Conservation (phyloP, 495 filamentous ascomycete species). For the Hyaloscypha bicolor region DNA sequence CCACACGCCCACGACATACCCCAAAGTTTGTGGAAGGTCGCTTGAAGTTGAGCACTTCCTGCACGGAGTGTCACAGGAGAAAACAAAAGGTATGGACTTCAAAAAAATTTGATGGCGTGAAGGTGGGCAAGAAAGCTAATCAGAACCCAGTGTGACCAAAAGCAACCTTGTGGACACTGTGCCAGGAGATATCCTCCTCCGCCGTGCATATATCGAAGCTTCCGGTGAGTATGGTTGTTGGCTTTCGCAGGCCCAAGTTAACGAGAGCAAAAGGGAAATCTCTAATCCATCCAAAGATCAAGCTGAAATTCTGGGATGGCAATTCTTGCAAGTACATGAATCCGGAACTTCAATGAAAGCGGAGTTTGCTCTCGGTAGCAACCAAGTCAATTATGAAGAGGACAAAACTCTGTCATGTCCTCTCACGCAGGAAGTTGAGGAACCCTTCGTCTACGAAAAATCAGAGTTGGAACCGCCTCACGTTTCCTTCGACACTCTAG, state of each 20-base stretch:
- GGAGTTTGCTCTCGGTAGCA: too few species aligned
- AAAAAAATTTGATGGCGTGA: not conserved
- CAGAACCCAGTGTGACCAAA: conserved; percentile 20
- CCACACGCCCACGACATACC: not conserved
- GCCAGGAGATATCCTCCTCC: conserved; percentile 23
- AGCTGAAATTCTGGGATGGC: too few species aligned
- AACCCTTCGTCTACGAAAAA: too few species aligned
- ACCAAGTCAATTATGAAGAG: too few species aligned
- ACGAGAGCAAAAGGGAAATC: not conserved
- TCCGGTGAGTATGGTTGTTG: not conserved
- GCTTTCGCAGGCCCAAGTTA: not conserved
- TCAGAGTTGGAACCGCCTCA: too few species aligned
- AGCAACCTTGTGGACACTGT: conserved; percentile 28
- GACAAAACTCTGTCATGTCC: too few species aligned
- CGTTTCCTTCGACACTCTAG: conserved; percentile 1
- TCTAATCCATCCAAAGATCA: too few species aligned
- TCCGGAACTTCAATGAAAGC: too few species aligned
- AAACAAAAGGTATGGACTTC: conserved; percentile 24
- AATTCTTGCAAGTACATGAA: too few species aligned
- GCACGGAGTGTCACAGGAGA: conserved; percentile 25
- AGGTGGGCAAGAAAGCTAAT: not conserved
- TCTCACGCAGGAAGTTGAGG: too few species aligned
- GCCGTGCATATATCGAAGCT: conserved; percentile 17
- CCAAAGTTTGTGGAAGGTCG: conserved; percentile 18
- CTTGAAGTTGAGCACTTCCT: conserved; percentile 25